Percentiles rank a stretch among this genome's conserved stretches.
These are phyloP conservation scores for Dacryopinax primogenitus DNA, from an alignment of 768 basidiomycete species.

Conservation along the genomic window DNA sequence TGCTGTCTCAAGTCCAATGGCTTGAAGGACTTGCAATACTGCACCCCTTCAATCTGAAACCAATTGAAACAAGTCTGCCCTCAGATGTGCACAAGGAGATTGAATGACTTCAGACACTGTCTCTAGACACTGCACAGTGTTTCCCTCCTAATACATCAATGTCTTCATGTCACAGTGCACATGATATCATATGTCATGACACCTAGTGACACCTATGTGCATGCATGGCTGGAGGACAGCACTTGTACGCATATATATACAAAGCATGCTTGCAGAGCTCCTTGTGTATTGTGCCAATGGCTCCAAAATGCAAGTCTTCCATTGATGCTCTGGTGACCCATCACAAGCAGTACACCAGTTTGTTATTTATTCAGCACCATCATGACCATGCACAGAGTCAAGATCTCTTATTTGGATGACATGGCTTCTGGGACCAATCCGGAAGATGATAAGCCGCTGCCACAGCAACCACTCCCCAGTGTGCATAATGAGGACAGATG, in stretches of 20 bases:
- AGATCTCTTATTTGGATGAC: not conserved
- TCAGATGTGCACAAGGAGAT: not conserved
- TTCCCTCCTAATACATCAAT: not conserved
- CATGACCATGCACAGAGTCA: not conserved
- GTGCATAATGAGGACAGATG: not conserved
- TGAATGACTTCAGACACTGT: not conserved
- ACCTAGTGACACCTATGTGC: too few species aligned
- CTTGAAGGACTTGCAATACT: too few species aligned
- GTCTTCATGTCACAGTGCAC: not conserved
- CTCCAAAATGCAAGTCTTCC: not conserved
- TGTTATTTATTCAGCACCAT: not conserved
- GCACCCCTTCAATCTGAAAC: not conserved
- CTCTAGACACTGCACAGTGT: not conserved
- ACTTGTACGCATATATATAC: too few species aligned
- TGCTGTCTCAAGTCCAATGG: too few species aligned
- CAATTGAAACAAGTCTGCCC: not conserved
- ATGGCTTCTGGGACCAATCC: not conserved
- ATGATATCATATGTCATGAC: not conserved
- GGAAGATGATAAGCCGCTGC: not conserved
- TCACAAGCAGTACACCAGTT: not conserved
- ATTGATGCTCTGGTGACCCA: not conserved
- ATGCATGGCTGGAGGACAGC: too few species aligned
- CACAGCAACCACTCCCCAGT: not conserved
- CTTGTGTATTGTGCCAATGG: too few species aligned
- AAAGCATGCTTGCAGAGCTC: too few species aligned